Evolutionary conservation across 768 basidiomycete species (phyloP).

Genomic region (Lyophyllum atratum): DNA sequence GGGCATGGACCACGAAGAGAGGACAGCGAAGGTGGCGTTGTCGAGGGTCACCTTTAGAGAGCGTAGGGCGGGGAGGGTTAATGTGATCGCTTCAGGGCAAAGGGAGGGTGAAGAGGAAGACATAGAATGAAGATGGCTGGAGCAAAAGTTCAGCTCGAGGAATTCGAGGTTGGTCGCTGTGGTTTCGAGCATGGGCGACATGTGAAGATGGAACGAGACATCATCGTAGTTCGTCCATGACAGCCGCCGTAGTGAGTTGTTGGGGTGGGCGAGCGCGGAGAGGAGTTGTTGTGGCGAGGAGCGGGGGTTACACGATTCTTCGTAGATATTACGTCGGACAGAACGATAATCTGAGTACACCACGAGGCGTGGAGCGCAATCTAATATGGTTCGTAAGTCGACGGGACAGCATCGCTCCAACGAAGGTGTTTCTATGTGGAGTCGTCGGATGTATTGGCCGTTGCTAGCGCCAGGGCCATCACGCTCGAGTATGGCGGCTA

Average conservation of each 20-base stretch:
- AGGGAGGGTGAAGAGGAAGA: conserved; percentile 12
- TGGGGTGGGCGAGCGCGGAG: conserved; percentile 55
- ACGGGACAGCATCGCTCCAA: conserved; percentile 66
- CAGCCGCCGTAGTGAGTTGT: conserved; percentile 54
- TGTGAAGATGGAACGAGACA: conserved; percentile 52
- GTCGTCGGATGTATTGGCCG: conserved; percentile 56
- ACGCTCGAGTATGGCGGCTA: conserved; percentile 36
- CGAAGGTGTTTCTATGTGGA: conserved; percentile 71
- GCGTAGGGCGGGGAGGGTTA: conserved; percentile 61
- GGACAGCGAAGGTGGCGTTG: conserved; percentile 67
- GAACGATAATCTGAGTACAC: conserved; percentile 67
- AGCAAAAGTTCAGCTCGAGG: conserved; percentile 65
- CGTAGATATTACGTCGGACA: conserved; percentile 55
- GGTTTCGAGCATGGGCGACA: conserved; percentile 53
- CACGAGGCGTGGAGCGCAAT: conserved; percentile 58
- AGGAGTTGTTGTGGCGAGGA: conserved; percentile 61
- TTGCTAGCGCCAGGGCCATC: conserved; percentile 30
- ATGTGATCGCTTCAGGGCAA: conserved; percentile 28
- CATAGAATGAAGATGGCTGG: conserved; percentile 42
- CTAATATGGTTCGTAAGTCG: conserved; percentile 69
- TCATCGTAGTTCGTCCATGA: conserved; percentile 79
- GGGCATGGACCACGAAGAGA: conserved; percentile 71
- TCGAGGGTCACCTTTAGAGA: conserved; percentile 73
- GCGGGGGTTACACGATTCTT: conserved; percentile 43
- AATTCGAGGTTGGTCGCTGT: conserved; percentile 61